These are phyloP conservation scores for Leptographium galeiforme DNA, from an alignment of 2,329 filamentous ascomycete genomes.

Conservation along the genomic window DNA sequence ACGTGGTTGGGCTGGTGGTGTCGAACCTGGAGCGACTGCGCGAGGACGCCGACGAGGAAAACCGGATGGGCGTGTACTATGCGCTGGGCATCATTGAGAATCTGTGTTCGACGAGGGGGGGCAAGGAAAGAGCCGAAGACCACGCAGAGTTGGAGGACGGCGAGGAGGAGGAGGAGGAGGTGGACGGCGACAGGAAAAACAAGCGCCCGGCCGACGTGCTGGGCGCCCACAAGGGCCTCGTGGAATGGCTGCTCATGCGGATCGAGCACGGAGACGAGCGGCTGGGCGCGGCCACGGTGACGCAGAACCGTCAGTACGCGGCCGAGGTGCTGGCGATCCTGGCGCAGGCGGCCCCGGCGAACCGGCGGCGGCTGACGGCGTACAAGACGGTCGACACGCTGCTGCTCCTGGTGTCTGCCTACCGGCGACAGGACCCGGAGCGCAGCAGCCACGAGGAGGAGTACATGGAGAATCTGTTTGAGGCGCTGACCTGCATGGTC, in stretches of 20 bases:
- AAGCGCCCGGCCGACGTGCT: constrained; percentile 54
- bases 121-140: background rate
- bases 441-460: constrained; percentile 86
- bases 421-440: constrained; percentile 73
- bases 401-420: constrained; percentile 71
- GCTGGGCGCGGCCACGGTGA: constrained; percentile 27
- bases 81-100: constrained; percentile 75
- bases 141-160: background rate
- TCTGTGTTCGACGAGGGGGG: constrained; percentile 50
- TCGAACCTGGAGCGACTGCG: constrained; percentile 71
- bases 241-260: constrained; percentile 64
- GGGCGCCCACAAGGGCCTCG: constrained; percentile 50
- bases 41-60: constrained; percentile 54
- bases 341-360: constrained; percentile 58
- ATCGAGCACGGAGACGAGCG: constrained; percentile 50
- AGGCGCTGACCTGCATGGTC: constrained; percentile 66
- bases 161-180: background rate
- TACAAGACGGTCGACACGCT: constrained; percentile 65
- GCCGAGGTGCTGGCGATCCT: constrained; percentile 86
- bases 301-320: constrained; percentile 91
- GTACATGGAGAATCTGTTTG: constrained; percentile 88
- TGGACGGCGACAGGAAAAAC: background rate
- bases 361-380: constrained; percentile 47
- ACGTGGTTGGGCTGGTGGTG: constrained; percentile 59
- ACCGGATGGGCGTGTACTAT: constrained; percentile 78